Evolutionary conservation across 495 filamentous ascomycete species (phyloP).

Genomic region (Aspergillus sclerotioniger): DNA sequence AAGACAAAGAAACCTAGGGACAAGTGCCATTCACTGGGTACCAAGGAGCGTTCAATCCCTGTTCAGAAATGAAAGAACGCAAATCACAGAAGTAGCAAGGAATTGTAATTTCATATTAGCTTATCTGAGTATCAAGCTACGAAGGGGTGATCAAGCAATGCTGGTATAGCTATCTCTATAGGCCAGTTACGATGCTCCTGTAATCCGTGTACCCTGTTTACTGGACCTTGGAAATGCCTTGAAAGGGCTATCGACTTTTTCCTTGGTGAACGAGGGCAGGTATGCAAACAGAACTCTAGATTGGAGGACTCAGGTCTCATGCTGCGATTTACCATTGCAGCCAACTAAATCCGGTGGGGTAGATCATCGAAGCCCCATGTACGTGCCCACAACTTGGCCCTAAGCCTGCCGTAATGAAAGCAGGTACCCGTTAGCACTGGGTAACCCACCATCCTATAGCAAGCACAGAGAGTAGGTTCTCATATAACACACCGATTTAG

Average conservation of each 20-base stretch:
- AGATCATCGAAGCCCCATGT: not conserved
- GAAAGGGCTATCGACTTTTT: not conserved
- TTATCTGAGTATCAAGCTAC: not conserved
- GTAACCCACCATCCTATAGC: too few species aligned
- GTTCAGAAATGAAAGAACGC: not conserved
- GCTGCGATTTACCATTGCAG: not conserved
- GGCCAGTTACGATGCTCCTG: not conserved
- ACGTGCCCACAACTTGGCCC: not conserved
- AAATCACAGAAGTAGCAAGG: not conserved
- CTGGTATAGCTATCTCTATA: not conserved
- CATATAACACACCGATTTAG: too few species aligned
- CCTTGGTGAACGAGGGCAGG: not conserved
- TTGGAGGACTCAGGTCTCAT: not conserved
- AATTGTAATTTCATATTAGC: not conserved
- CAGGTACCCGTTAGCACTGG: not conserved
- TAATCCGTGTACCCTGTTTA: not conserved
- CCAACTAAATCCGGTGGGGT: too few species aligned
- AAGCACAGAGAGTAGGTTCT: too few species aligned
- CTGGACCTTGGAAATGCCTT: not conserved
- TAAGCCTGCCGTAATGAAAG: not conserved
- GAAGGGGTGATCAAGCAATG: not conserved
- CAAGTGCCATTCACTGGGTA: not conserved
- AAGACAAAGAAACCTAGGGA: not conserved
- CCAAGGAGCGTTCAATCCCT: not conserved
- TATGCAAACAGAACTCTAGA: not conserved